Evolutionary conservation across 2,329 filamentous ascomycete species (phyloP), one percentile per base, ranked within the genome.

Genomic region (Conoideocrella luteorostrata): DNA sequence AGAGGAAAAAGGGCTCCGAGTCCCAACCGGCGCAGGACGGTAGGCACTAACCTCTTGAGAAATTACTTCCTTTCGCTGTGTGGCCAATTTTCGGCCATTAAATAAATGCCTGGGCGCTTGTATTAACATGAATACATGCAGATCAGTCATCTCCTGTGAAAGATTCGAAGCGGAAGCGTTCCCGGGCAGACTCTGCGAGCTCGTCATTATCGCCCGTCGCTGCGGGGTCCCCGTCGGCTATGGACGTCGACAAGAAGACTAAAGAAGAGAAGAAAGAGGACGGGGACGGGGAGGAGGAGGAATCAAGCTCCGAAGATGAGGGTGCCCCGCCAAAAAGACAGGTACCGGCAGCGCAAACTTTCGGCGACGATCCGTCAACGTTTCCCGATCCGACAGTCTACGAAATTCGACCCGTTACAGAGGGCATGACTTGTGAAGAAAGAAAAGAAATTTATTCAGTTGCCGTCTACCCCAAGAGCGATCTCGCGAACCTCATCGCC

Each of bases 321-420:
- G 68, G 78, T 53, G 69, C 79, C 54, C 76, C 77, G 46, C 74
- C 82, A 57, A 73, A 74, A 49, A 74, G 77, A 21, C 79, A 83
- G 39, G 73, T 77, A 32, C 88, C 86, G 5, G 84, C 90, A 47
- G 82, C 83, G 57, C 87, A 95, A 65, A 90, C 88, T 1, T 97
- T 96, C 62, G 91, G 91, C 47, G 84, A 91, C 30, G 89, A 97
- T 58, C 91, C 91, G 0, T 86, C 88, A 21, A 88, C 82, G n/a
- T 95, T 91, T 56, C 79, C 80, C 17, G 93, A 98, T 59, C 89
- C 90, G 2, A 95, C 91, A 28, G 77, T 96, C 39, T 98, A 98
- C 69, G 86, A 98, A 60, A 96, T 98, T 50, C 82, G 83, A 44
- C 74, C 83, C 0, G 74, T 90, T 20, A 76, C 77, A 1, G 76